Evolutionary conservation across 306 rosid genomes (phyloP).

Genomic region (Rosa persica): DNA sequence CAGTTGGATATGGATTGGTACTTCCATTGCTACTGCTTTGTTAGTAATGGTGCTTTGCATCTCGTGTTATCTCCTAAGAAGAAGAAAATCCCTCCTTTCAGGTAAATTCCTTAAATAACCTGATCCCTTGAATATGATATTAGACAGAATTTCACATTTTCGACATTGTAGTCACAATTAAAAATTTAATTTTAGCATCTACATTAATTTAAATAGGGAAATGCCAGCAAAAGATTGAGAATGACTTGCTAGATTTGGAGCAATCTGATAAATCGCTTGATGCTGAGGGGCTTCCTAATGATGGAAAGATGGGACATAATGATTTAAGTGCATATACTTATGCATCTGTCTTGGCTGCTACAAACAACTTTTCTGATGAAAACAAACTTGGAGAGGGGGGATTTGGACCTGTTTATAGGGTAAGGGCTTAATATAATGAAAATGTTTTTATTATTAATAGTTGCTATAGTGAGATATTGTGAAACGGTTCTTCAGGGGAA

Average conservation of each 20-base stretch:
- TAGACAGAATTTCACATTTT: background rate
- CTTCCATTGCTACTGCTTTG: background rate
- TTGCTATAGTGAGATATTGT: background rate
- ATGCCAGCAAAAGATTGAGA: background rate
- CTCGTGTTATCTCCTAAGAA: background rate
- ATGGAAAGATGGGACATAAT: background rate
- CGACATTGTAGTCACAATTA: background rate
- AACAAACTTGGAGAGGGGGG: constrained; percentile 4
- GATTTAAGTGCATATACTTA: constrained; percentile 9
- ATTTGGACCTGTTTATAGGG: constrained; percentile 17
- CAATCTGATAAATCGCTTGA: background rate
- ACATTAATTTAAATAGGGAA: background rate
- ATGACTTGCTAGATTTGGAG: background rate
- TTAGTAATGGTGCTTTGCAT: background rate
- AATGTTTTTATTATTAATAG: no score
- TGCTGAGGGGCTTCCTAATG: background rate
- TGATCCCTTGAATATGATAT: no score
- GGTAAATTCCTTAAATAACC: background rate
- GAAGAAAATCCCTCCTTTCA: background rate
- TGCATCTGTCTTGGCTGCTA: constrained; percentile 9
- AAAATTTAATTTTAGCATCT: no score
- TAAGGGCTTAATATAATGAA: no score
- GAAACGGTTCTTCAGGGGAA: constrained; percentile 20
- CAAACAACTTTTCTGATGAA: background rate
- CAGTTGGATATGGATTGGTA: background rate